Evolutionary conservation across 768 basidiomycete species (phyloP).

Genomic region (Mycena galopus): DNA sequence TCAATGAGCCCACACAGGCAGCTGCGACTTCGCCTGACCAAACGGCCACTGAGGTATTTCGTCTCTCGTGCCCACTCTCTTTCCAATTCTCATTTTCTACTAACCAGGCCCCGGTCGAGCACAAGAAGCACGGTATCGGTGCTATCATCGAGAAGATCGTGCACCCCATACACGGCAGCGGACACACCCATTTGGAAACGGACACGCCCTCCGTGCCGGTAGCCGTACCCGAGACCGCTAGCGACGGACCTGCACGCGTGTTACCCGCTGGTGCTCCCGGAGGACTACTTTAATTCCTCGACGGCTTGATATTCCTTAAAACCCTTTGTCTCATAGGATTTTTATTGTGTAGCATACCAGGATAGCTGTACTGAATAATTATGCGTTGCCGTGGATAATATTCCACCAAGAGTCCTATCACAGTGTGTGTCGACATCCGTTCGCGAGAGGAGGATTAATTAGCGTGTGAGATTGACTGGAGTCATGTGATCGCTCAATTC

Average conservation of each 20-base stretch:
- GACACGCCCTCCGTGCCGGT: slow-evolving; percentile 14
- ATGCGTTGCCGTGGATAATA: too few species aligned
- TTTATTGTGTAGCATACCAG: too few species aligned
- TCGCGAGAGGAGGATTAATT: too few species aligned
- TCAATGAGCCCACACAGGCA: background rate
- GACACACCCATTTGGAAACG: slow-evolving; percentile 14
- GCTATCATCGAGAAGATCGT: slow-evolving; percentile 27
- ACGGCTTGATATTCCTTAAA: too few species aligned
- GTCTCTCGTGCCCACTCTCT: too few species aligned
- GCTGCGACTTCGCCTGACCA: background rate
- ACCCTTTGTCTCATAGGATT: too few species aligned
- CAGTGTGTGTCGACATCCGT: too few species aligned
- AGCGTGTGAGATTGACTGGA: too few species aligned
- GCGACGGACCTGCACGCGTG: slow-evolving; percentile 20
- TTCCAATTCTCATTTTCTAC: too few species aligned
- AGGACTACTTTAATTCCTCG: slow-evolving; percentile 12
- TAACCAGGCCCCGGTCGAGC: background rate
- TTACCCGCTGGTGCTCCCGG: slow-evolving; percentile 20
- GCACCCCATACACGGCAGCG: slow-evolving; percentile 9
- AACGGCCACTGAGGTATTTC: background rate
- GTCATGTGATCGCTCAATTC: too few species aligned
- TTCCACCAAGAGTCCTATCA: too few species aligned
- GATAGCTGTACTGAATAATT: too few species aligned
- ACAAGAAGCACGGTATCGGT: slow-evolving; percentile 24
- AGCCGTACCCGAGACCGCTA: background rate